Conservation (phyloP, 148 eudicot genomes). For the Rhododendron vialii region DNA sequence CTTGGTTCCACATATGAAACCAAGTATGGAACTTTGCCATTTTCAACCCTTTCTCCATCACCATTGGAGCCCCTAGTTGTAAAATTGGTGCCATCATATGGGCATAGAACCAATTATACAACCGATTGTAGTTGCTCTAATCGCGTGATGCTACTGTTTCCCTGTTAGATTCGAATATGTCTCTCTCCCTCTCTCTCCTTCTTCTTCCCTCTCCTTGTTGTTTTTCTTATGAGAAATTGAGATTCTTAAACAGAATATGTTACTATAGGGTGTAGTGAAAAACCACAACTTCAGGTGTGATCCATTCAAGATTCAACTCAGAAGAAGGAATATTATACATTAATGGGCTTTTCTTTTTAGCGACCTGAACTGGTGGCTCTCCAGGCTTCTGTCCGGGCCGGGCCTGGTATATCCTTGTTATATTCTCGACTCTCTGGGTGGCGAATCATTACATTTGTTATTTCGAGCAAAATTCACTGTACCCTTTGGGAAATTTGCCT, state of each 20-base stretch:
- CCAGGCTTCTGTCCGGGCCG: neutral
- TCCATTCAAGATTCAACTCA: too few species aligned
- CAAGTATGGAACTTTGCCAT: too few species aligned
- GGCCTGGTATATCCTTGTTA: neutral
- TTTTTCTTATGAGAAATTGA: neutral
- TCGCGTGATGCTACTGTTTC: too few species aligned
- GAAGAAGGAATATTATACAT: too few species aligned
- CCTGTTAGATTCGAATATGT: too few species aligned
- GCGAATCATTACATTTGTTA: neutral
- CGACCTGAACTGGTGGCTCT: neutral
- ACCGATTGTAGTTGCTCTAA: too few species aligned
- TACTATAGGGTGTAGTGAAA: neutral
- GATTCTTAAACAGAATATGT: neutral
- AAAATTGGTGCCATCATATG: too few species aligned
- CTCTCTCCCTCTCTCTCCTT: neutral
- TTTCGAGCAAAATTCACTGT: neutral
- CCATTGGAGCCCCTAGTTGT: too few species aligned
- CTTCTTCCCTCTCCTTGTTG: neutral
- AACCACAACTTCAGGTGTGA: neutral
- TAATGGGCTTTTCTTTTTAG: neutral
- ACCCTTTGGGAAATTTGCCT: neutral
- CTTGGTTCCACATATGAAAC: too few species aligned
- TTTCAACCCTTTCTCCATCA: too few species aligned
- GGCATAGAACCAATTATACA: too few species aligned
- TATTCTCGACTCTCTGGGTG: neutral